phyloP scores from a whole-genome alignment of 2,329 filamentous ascomycete genomes.

The Didymella lethalis region DNA sequence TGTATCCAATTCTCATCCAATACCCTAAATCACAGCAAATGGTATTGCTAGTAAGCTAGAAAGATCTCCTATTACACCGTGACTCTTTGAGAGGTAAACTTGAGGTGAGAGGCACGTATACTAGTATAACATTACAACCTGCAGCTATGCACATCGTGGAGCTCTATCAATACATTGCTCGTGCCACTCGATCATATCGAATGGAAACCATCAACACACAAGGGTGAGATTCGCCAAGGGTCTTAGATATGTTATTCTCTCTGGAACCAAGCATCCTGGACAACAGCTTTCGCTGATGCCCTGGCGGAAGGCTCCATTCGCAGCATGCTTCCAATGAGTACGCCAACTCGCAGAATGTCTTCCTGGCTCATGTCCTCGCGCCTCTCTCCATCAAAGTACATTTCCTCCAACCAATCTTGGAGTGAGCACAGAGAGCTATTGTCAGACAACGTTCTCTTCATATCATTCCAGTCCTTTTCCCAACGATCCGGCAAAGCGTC shows the following conservation, averaged over 20 bases:
- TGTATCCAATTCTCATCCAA: too few relatives aligned
- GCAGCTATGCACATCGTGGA: too few relatives aligned
- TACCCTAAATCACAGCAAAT: too few relatives aligned
- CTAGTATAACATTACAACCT: too few relatives aligned
- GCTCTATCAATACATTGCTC: too few relatives aligned
- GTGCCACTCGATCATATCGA: too few relatives aligned
- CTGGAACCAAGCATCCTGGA: constrained; percentile 34
- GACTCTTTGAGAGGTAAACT: too few relatives aligned
- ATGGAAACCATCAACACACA: too few relatives aligned
- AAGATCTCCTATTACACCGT: too few relatives aligned
- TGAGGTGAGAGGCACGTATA: too few relatives aligned
- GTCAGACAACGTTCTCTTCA: constrained; percentile 24
- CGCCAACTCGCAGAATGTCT: constrained; percentile 29
- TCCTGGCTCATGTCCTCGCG: constrained; percentile 25
- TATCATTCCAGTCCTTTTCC: constrained; percentile 38
- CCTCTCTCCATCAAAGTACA: constrained; percentile 48
- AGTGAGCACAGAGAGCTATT: constrained; percentile 33
- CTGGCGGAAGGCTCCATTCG: constrained; percentile 30
- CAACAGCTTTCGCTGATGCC: constrained; percentile 24
- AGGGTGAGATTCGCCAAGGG: too few relatives aligned
- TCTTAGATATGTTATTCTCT: not conserved
- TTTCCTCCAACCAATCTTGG: constrained; percentile 51
- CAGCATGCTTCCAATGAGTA: constrained; percentile 28
- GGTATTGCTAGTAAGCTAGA: too few relatives aligned
- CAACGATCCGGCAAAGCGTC: constrained; percentile 30